Evolutionary conservation across 371 early-diverging fungal species (phyloP), one percentile per base, ranked within the genome.

Genomic region (Mucor racemosus): DNA sequence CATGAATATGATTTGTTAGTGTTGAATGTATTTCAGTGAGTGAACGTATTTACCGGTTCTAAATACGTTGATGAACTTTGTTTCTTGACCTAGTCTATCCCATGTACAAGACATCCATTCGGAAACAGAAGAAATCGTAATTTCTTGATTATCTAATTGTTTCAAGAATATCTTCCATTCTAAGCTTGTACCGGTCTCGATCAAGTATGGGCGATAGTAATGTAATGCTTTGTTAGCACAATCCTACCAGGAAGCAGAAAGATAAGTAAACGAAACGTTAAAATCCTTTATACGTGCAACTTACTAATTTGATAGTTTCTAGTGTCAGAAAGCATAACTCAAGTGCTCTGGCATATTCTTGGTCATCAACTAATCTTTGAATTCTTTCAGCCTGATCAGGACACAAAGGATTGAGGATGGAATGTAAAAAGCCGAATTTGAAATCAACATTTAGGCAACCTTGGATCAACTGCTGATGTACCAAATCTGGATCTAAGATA

Each of bases 241-340:
- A 36, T 72, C 66, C 69, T 67, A 42, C 33, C 0, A 26, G 11
- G 11, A 11, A 38, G 11, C 11, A 38, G 4, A 4, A 34, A 53
- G 33, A 39, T 48, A 31, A 15, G 7, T 8, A n/a, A 11, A 21
- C 0, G 15, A 4, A 9, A 21, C 11, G 26, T 21, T 26, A 10
- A 41, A 17, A 13, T 60, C 33, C 76, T 64, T 34, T 34, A 5
- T 5, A 5, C 14, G 2, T 19, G 7, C 10, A 5, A 26, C 54
- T 55, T 78, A 91, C 92, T 74, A 93, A 69, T 66, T 91, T 91
- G 86, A 93, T 91, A 41, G 84, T 73, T 68, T 93, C 93, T 26
- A 91, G 40, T 7, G 90, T 84, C 56, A 88, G 84, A 75, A 91
- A 91, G 62, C 85, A 86, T 50, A 78, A 65, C 13, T 85, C 76